Base-by-base conservation (phyloP, 2,329 filamentous ascomycete species). In the Alternaria solani region DNA sequence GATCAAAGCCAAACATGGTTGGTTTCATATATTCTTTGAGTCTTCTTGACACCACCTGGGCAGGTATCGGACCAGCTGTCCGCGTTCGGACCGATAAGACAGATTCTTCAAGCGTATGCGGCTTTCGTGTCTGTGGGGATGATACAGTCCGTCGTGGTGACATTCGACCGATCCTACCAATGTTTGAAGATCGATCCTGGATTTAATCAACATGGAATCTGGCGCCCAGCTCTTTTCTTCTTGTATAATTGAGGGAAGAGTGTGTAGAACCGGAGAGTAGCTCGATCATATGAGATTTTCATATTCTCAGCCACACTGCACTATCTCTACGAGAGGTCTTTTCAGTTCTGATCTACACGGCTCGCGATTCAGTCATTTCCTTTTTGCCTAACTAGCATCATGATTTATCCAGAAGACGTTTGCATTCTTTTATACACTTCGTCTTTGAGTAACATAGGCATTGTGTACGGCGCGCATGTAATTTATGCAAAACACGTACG, bases 101-200 rank as follows among this genome's bases (percentile, higher is more conserved):
- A 16, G 30, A 14, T 36, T 18, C 39, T 42, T 18, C 23, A 46
- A 54, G 14, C 18, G 4, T 18, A 54, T 54, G 51, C 41, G 51
- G 41, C 51, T 36, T 54, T 26, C 26, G n/a, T 46, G 41, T 16
- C 26, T 54, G 51, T 54, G 39, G 46, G n/a, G 30, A 18, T 54
- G 23, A 23, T 28, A 12, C 12, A 32, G 23, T 7, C 16, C 16
- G 25, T 26, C 5, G 9, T n/a, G 30, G 20, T 48, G 5, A 5
- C 9, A 9, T 20, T 2, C 2, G 5, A 36, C 20, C 14, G 20
- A 23, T 30, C n/a, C 20, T 20, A 49, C 18, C 5, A 2, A 36
- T 42, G 5, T 26, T 18, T 23, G 11, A 8, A n/a, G 3, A 25
- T 2, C 6, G 28, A 7, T 4, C 7, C 34, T 26, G 20, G 14